Evolutionary conservation across 1,139 yeast species (phyloP).

Genomic region (Yarrowia galli): DNA sequence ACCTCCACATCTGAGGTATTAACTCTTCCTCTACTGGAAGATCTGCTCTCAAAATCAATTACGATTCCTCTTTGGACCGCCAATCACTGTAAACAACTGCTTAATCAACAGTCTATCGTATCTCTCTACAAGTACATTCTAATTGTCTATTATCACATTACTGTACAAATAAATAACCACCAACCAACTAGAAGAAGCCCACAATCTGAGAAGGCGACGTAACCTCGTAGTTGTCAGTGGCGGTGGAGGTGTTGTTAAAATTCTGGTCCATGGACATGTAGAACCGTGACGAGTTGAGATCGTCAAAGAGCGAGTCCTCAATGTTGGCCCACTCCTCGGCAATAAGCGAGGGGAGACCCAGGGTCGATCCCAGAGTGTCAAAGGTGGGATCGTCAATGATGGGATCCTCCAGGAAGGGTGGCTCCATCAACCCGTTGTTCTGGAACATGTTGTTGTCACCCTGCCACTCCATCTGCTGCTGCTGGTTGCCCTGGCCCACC

Average conservation of each 20-base stretch:
- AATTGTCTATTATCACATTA: conserved; percentile 25
- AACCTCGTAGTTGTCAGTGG: conserved; percentile 30
- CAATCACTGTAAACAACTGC: background rate
- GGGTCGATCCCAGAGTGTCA: conserved; percentile 34
- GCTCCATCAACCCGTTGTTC: conserved; percentile 27
- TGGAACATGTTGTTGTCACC: conserved; percentile 30
- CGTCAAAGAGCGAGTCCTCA: conserved; percentile 37
- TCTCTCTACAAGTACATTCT: background rate
- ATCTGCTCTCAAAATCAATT: background rate
- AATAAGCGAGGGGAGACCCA: conserved; percentile 36
- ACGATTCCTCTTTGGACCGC: background rate
- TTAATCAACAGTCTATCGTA: background rate
- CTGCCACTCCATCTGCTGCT: conserved; percentile 35
- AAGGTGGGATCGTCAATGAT: conserved; percentile 29
- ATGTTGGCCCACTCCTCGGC: conserved; percentile 39
- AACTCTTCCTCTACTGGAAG: no score
- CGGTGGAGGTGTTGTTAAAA: conserved; percentile 33
- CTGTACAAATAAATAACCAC: conserved; percentile 37
- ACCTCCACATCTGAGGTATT: no score
- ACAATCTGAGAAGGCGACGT: conserved; percentile 34
- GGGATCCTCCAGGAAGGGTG: conserved; percentile 24
- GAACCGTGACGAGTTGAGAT: conserved; percentile 34
- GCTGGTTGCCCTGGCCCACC: conserved; percentile 19
- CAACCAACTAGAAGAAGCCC: conserved; percentile 26
- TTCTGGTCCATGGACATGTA: conserved; percentile 37